Percentiles rank a stretch among this genome's conserved stretches.
Conservation (phyloP, 768 basidiomycete species). For the Podaxis pistillaris region DNA sequence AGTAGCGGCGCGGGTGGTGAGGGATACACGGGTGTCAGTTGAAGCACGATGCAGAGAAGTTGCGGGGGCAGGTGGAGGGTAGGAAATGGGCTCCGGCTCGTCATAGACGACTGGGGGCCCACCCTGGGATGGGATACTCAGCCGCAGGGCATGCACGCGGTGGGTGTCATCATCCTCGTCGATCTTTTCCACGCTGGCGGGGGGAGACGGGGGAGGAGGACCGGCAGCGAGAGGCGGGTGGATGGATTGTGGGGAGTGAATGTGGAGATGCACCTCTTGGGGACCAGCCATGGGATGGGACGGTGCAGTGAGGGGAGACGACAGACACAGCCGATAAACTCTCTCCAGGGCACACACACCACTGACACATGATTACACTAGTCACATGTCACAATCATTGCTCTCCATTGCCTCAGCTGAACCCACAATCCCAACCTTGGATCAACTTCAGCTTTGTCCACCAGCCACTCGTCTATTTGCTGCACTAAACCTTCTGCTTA, state of each 20-base stretch:
- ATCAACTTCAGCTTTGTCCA: too few species aligned
- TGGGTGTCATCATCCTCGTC: conserved; percentile 17
- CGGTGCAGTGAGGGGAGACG: neutral
- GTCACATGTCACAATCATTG: too few species aligned
- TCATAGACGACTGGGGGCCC: conserved; percentile 31
- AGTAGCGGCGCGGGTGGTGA: conserved; percentile 22
- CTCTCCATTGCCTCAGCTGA: too few species aligned
- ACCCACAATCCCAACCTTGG: too few species aligned
- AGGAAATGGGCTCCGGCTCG: conserved; percentile 25
- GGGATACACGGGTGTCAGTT: conserved; percentile 45
- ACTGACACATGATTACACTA: too few species aligned
- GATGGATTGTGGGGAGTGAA: neutral
- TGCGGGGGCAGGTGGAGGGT: conserved; percentile 8
- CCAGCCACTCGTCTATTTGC: too few species aligned
- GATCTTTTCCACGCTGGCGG: conserved; percentile 31
- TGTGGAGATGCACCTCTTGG: too few species aligned
- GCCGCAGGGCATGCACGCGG: neutral
- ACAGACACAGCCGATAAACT: too few species aligned
- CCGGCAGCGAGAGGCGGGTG: conserved; percentile 14
- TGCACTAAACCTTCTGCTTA: too few species aligned
- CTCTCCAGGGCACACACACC: too few species aligned
- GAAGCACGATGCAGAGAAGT: conserved; percentile 44
- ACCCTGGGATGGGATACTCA: conserved; percentile 5
- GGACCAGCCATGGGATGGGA: too few species aligned
- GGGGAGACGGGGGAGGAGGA: conserved; percentile 30